Percentiles rank a stretch among this genome's conserved stretches.
Conservation (phyloP, 495 filamentous ascomycete species). For the Astrocystis sublimbata region DNA sequence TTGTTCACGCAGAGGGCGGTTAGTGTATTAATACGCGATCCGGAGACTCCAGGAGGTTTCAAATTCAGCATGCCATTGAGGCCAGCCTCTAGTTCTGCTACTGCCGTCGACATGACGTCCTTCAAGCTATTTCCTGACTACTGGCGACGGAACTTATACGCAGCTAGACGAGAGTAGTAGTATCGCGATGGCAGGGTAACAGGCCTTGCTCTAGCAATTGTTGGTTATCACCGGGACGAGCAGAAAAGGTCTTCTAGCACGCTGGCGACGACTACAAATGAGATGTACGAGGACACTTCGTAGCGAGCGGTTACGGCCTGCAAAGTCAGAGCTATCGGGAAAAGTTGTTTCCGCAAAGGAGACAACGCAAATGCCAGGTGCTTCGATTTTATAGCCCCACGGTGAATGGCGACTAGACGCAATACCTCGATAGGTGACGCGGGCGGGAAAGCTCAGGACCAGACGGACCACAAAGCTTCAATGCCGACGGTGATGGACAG, state of each 20-base stretch:
- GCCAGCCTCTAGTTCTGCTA: slow-evolving; percentile 87
- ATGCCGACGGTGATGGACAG: not conserved
- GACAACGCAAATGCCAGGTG: slow-evolving; percentile 6
- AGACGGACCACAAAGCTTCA: not conserved
- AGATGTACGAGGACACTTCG: slow-evolving; percentile 20
- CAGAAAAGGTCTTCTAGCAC: slow-evolving; percentile 20
- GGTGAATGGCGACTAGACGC: not conserved
- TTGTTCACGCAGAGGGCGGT: slow-evolving; percentile 84
- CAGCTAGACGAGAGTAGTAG: slow-evolving; percentile 20
- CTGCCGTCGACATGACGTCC: slow-evolving; percentile 69
- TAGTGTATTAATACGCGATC: slow-evolving; percentile 82
- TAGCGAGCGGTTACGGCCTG: slow-evolving; percentile 20
- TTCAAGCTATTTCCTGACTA: slow-evolving; percentile 27
- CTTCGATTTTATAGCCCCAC: slow-evolving; percentile 1
- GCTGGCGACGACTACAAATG: slow-evolving; percentile 21
- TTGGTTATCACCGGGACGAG: slow-evolving; percentile 19
- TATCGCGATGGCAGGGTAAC: slow-evolving; percentile 12
- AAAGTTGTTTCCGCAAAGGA: slow-evolving; percentile 4
- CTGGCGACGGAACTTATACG: slow-evolving; percentile 21
- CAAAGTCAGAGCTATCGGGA: slow-evolving; percentile 18
- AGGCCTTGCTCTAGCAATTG: not conserved
- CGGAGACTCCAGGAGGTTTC: slow-evolving; percentile 92
- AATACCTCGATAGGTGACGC: slow-evolving; percentile 10
- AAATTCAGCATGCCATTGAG: slow-evolving; percentile 88
- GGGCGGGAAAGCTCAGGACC: slow-evolving; percentile 7